These are phyloP conservation scores for Botrytis aclada DNA, from an alignment of 2,329 filamentous ascomycete species.

Conservation along the genomic window DNA sequence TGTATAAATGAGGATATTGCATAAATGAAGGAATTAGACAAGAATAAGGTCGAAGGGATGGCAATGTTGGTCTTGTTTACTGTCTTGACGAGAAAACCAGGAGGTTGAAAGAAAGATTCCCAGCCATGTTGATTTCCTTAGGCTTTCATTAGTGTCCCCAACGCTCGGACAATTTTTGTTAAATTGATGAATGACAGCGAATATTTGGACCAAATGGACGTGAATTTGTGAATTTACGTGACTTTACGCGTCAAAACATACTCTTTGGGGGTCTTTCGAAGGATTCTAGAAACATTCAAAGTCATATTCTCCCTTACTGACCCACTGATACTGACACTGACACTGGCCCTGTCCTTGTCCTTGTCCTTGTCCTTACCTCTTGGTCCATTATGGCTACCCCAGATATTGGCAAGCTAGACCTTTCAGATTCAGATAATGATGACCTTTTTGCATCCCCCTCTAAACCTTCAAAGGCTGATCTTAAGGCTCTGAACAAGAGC, in stretches of 20 bases:
- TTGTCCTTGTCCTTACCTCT: background rate
- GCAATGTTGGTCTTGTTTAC: conserved; percentile 16
- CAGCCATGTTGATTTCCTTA: conserved; percentile 19
- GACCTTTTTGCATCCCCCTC: conserved; percentile 58
- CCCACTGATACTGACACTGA: background rate
- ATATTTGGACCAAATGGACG: background rate
- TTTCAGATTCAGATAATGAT: conserved; percentile 55
- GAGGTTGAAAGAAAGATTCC: conserved; percentile 14
- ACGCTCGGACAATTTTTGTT: conserved; percentile 4
- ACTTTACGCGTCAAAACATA: conserved; percentile 8
- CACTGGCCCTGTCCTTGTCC: background rate
- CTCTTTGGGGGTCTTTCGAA: background rate
- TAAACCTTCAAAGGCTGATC: conserved; percentile 35
- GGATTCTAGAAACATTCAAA: conserved; percentile 1
- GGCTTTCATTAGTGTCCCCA: conserved; percentile 4
- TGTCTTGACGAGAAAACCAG: conserved; percentile 12
- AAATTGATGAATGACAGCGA: background rate
- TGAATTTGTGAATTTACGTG: background rate
- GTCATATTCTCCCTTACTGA: background rate
- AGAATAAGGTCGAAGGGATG: conserved; percentile 1
- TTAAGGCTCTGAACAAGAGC: conserved; percentile 24
- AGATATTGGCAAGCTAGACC: conserved; percentile 49
- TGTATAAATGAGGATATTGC: conserved; percentile 12
- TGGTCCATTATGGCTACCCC: conserved; percentile 40
- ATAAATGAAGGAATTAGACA: conserved; percentile 17